A percentile compares a stretch with the other conserved stretches of the same genome.
These are phyloP conservation scores for Pichia sp. DNA, from an alignment of 1,139 yeast species.

Conservation along the genomic window DNA sequence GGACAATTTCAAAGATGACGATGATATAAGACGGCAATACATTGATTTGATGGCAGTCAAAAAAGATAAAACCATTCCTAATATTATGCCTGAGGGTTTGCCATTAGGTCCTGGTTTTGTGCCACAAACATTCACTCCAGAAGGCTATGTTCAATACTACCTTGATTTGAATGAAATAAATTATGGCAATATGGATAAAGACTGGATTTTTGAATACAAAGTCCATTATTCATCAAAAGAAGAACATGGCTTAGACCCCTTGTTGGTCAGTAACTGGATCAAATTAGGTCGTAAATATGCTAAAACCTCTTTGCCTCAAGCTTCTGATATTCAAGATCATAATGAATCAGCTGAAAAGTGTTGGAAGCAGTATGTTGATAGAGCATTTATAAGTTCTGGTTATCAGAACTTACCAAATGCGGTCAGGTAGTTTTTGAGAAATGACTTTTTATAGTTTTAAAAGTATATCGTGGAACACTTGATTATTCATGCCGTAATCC, in stretches of 20 bases:
- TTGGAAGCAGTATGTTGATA: slow-evolving; percentile 33
- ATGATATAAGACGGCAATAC: slow-evolving; percentile 1
- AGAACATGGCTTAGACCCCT: slow-evolving; percentile 43
- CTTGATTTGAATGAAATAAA: slow-evolving; percentile 41
- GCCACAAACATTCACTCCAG: slow-evolving; percentile 66
- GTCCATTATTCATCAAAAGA: slow-evolving; percentile 66
- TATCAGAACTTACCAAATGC: slow-evolving; percentile 38
- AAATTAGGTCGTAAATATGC: slow-evolving; percentile 48
- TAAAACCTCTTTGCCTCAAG: slow-evolving; percentile 23
- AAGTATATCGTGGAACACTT: no score
- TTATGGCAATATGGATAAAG: slow-evolving; percentile 4
- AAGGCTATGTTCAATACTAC: slow-evolving; percentile 62
- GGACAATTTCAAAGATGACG: background rate
- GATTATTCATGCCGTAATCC: no score
- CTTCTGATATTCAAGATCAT: slow-evolving; percentile 12
- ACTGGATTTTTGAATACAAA: slow-evolving; percentile 49
- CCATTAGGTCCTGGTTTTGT: slow-evolving; percentile 70
- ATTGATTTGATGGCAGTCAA: slow-evolving; percentile 22
- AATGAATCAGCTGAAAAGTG: slow-evolving; percentile 15
- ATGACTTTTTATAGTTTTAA: background rate
- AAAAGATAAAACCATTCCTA: slow-evolving; percentile 61
- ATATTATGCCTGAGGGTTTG: slow-evolving; percentile 43
- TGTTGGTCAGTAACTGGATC: slow-evolving; percentile 56
- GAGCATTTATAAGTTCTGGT: slow-evolving; percentile 57
- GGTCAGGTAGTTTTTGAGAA: slow-evolving; percentile 10